Evolutionary conservation across 371 early-diverging fungal genomes (phyloP).

Genomic region (Syncephalis plumigaleata): DNA sequence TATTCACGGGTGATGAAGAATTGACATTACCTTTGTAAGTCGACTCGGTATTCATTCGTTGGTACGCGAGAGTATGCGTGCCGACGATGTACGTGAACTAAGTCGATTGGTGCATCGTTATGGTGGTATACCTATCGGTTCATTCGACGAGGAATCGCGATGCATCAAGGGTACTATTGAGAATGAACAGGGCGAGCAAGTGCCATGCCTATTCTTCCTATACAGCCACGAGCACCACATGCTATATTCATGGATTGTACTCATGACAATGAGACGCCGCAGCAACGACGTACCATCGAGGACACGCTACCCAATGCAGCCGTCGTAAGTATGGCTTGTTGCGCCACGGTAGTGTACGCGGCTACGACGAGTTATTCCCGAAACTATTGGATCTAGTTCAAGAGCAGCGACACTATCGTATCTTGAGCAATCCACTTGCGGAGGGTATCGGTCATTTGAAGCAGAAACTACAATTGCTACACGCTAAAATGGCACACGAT

Average conservation of each 20-base stretch:
- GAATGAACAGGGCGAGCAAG: not conserved
- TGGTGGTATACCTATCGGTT: slow-evolving; percentile 76
- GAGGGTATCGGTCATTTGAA: slow-evolving; percentile 56
- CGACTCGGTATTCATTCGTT: slow-evolving; percentile 88
- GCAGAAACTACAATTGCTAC: slow-evolving; percentile 49
- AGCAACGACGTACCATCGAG: slow-evolving; percentile 64
- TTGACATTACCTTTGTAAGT: slow-evolving; percentile 74
- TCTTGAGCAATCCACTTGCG: slow-evolving; percentile 20
- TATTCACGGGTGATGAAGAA: slow-evolving; percentile 92
- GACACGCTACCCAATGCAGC: slow-evolving; percentile 88
- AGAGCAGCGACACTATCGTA: slow-evolving; percentile 60
- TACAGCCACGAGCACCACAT: slow-evolving; percentile 45
- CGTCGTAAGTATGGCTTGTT: slow-evolving; percentile 71
- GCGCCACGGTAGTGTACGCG: slow-evolving; percentile 91
- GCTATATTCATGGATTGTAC: slow-evolving; percentile 97
- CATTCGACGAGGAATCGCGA: slow-evolving; percentile 34
- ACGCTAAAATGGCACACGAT: slow-evolving; percentile 59
- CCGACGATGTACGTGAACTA: slow-evolving; percentile 84
- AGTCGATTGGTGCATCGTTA: slow-evolving; percentile 73
- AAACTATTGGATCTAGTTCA: slow-evolving; percentile 67
- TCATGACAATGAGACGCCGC: slow-evolving; percentile 93
- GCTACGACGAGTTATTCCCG: slow-evolving; percentile 89
- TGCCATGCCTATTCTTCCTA: slow-evolving; percentile 12
- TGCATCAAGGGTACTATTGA: slow-evolving; percentile 5
- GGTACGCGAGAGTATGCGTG: slow-evolving; percentile 93